These are phyloP conservation scores for Chenopodium album DNA, from an alignment of 148 eudicot genomes.

Conservation along the genomic window DNA sequence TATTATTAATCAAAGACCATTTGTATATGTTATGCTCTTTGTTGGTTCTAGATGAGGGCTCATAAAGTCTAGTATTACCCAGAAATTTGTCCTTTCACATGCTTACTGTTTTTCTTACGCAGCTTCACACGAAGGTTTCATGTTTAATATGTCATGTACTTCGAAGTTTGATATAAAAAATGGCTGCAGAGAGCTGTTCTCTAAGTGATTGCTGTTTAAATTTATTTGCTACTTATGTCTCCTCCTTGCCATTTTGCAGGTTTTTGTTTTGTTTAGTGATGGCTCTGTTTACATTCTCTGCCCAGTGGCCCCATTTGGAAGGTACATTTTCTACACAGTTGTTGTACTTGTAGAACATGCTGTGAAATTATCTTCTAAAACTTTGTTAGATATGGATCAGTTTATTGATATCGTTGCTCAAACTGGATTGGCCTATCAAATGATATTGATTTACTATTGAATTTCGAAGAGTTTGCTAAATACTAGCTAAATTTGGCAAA, in stretches of 20 bases:
- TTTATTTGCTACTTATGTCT: background rate
- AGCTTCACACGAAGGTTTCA: background rate
- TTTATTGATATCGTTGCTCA: background rate
- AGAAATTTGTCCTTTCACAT: background rate
- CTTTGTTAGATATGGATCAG: background rate
- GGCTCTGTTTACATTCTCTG: constrained; percentile 81
- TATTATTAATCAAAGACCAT: background rate
- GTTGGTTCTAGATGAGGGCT: background rate
- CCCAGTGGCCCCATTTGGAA: constrained; percentile 95
- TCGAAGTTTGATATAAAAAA: background rate
- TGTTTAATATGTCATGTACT: background rate
- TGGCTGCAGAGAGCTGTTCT: background rate
- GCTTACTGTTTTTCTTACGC: background rate
- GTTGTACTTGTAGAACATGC: background rate
- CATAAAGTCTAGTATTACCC: background rate
- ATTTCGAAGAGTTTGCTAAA: background rate
- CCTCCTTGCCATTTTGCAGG: constrained; percentile 46
- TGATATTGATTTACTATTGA: background rate
- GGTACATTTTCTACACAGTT: constrained; percentile 41
- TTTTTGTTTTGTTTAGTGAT: constrained; percentile 77
- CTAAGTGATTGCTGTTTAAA: background rate
- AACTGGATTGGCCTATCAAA: background rate
- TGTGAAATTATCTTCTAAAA: background rate
- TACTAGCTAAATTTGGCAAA: background rate
- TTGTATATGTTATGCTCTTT: background rate